phyloP scores from a whole-genome alignment of 2,329 filamentous ascomycete genomes.

The Blastomyces emzantsi region DNA sequence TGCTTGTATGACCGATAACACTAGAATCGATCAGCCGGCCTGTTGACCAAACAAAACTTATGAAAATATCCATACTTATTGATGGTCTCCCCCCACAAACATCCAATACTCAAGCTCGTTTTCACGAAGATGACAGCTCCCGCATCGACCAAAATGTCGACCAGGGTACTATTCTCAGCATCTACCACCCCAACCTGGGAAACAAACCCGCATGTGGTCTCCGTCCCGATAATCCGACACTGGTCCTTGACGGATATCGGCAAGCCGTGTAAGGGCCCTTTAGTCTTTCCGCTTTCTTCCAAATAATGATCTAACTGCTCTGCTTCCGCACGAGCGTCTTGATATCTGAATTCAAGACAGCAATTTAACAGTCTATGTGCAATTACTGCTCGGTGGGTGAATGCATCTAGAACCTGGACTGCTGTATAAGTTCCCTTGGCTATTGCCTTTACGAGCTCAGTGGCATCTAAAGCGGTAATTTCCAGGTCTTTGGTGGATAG shows the following conservation, averaged over 20 bases:
- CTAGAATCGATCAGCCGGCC: not conserved
- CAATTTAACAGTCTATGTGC: constrained; percentile 22
- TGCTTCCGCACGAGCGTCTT: constrained; percentile 10
- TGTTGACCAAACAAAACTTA: not conserved
- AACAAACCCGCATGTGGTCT: constrained; percentile 6
- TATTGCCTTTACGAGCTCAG: not conserved
- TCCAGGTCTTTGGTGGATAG: not conserved
- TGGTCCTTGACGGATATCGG: constrained; percentile 22
- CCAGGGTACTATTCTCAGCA: not conserved
- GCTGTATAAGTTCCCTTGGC: constrained; percentile 2
- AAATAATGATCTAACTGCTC: constrained; percentile 17
- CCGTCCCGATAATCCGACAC: constrained; percentile 4
- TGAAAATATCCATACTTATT: constrained; percentile 1
- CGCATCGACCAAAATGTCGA: not conserved
- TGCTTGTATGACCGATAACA: constrained; percentile 38
- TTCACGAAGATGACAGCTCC: constrained; percentile 33
- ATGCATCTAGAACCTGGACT: constrained; percentile 13
- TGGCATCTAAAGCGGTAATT: constrained; percentile 3
- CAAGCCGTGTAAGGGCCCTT: constrained; percentile 21
- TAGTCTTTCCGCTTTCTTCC: constrained; percentile 13
- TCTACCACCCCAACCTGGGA: constrained; percentile 1
- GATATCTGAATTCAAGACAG: constrained; percentile 11
- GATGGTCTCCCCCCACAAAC: constrained; percentile 4
- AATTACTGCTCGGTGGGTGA: constrained; percentile 21
- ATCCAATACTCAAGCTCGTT: constrained; percentile 18